Evolutionary conservation across 192 early-diverging fungal genomes (phyloP), one percentile per base, ranked within the genome.

Genomic region (Podila clonocystis): DNA sequence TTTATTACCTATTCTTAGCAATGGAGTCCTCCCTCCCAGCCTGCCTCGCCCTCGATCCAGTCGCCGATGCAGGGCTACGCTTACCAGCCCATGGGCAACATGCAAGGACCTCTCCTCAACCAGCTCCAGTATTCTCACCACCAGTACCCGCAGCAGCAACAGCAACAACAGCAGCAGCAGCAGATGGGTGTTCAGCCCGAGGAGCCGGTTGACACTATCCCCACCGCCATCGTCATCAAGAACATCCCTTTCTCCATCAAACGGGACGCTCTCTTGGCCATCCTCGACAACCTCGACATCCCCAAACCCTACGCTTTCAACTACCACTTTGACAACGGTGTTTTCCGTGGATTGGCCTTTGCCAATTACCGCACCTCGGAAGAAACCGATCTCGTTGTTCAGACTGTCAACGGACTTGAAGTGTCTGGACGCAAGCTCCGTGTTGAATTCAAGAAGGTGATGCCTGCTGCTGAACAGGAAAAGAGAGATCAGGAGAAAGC

Each of bases 221-320:
- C 91, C 22, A 94, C 90, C 22, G 92, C 93, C 0, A 89, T 94
- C 63, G 93, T 94, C 33, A 92, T 94, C 80, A 94, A 94, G 79
- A 94, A 94, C 83, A 94, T 94, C 82, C 91, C 90, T 49, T 94
- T 94, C 82, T 87, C 88, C 17, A 85, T 94, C 55, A 93, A 94
- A 85, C 90, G 91, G 58, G 93, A 94, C 73, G 89, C 90, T 15
- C 84, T 94, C 63, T 61, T 94, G 50, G 87, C 87, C 22, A 91
- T 88, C 30, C 90, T 94, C 49, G 91, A 82, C 58, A 83, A 84
- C 63, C 86, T 92, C 50, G 90, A 90, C 26, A 90, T 93, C 63
- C 93, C 93, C 29, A 83, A 87, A 69, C 92, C 93, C 17, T 92
- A 93, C 79, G 93, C 93, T 26, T 92, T 94, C 82, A 94, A 94